Base-by-base conservation (phyloP, 331 rosid genomes). In the Phaseolus coccineus region DNA sequence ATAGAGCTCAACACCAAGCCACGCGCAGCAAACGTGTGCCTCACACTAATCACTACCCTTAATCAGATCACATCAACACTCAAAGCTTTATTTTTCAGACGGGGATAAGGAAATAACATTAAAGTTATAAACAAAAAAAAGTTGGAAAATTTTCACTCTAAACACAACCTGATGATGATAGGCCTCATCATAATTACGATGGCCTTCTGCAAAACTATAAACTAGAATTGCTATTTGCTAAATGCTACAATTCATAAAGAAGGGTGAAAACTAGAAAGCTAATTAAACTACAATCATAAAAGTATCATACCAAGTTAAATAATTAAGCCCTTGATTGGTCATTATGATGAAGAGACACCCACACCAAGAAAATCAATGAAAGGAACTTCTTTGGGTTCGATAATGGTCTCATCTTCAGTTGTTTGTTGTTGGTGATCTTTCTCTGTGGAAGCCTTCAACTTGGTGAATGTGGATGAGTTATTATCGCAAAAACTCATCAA, bases 321-420 rank as follows among this genome's bases (percentile, higher is more conserved):
- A 83, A 64, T 71, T 51, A 77, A 80, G 73, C 64, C 57, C 73
- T 83, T 37, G 3, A 62, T 8, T 28, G 6, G 30, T 46, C 14
- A 59, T 61, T 59, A 84, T 6, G 83, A 84, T 74, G 92, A 90
- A 80, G 98, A 82, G 69, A 89, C 83, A 73, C 98, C 98, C 25
- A 92, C 98, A 74, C 98, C 98, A 73, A 94, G 97, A 88, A 94
- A 94, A 94, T 94, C 98, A 75, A 94, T 92, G 94, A 94, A 94
- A 58, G 92, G 91, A 71, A 89, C 84, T 73, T 91, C 87, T 61
- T 86, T 89, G 66, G 80, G 81, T 25, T 82, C 81, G 76, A 81
- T 72, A 55, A 44, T 76, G 16, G 84, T 42, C 12, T 79, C 75
- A 80, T 68, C 28, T 58, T 65, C 68, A 19, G 73, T 82, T 62